Evolutionary conservation across 2,329 filamentous ascomycete species (phyloP).

Genomic region (Fusarium scirpi): DNA sequence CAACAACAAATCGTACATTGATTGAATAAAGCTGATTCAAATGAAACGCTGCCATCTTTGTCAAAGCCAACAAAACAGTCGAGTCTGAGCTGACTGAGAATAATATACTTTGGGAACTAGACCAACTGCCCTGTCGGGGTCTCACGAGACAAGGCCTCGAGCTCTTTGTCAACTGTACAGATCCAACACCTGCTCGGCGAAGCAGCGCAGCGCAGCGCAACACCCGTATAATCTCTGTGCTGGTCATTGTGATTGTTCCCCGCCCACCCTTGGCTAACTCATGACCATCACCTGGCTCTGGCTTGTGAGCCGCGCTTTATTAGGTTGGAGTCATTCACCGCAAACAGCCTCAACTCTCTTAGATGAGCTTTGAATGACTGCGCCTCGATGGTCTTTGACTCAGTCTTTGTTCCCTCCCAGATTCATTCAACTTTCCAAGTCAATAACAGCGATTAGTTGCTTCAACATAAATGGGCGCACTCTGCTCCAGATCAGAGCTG

Average conservation of each 20-base stretch:
- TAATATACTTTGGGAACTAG: conserved; percentile 4
- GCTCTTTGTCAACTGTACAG: neutral
- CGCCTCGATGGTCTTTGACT: conserved; percentile 20
- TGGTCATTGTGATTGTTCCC: conserved; percentile 18
- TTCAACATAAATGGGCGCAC: conserved; percentile 45
- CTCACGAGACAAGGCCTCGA: conserved; percentile 15
- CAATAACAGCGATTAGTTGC: neutral
- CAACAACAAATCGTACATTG: conserved; percentile 12
- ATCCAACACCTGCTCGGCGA: neutral
- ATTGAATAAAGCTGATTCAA: neutral
- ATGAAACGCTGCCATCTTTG: conserved; percentile 7
- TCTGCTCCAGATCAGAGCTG: conserved; percentile 43
- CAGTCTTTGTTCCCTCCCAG: conserved; percentile 14
- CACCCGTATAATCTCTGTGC: neutral
- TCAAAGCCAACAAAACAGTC: neutral
- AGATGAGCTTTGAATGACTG: conserved; percentile 10
- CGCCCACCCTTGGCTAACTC: conserved; percentile 13
- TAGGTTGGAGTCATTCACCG: conserved; percentile 28
- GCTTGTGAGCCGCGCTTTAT: conserved; percentile 35
- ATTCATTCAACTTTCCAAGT: neutral
- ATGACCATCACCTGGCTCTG: conserved; percentile 30
- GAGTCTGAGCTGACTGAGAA: neutral
- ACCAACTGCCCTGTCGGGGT: neutral
- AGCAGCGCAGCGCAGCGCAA: conserved; percentile 18
- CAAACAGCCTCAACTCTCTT: conserved; percentile 20